phyloP scores from a whole-genome alignment of 805 yeast genomes.

The Yamadazyma kitorensis region DNA sequence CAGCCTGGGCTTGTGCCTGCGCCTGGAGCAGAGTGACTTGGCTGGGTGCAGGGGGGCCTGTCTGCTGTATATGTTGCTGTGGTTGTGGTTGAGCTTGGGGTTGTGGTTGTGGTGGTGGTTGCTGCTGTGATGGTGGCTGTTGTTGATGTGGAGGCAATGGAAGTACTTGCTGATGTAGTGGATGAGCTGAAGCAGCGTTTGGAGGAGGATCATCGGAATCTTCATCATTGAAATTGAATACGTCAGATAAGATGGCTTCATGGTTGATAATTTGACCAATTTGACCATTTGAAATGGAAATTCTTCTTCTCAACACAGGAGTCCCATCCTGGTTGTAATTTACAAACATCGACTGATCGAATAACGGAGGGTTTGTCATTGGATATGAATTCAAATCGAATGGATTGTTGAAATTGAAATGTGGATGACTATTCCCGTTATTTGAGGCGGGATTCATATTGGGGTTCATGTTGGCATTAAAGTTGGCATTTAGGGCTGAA shows the following conservation, averaged over 20 bases:
- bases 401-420: slow-evolving; percentile 35
- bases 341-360: slow-evolving; percentile 40
- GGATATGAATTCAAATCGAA: slow-evolving; percentile 41
- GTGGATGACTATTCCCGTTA: too few relatives aligned
- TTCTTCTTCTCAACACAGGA: slow-evolving; percentile 53
- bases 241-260: slow-evolving; percentile 35
- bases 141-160: slow-evolving; percentile 4
- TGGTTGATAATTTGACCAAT: slow-evolving; percentile 67
- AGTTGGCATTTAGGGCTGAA: too few relatives aligned
- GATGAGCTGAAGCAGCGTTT: slow-evolving; percentile 1
- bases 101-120: background rate
- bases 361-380: slow-evolving; percentile 46
- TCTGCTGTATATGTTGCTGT: too few relatives aligned
- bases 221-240: slow-evolving; percentile 11
- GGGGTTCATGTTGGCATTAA: too few relatives aligned
- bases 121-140: slow-evolving; percentile 1
- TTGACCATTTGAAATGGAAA: slow-evolving; percentile 82
- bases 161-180: background rate
- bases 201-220: slow-evolving; percentile 11
- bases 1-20: too few relatives aligned
- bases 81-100: slow-evolving; percentile 1
- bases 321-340: slow-evolving; percentile 32
- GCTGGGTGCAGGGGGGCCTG: too few relatives aligned
- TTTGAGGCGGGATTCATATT: too few relatives aligned
- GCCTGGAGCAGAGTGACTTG: too few relatives aligned